Evolutionary conservation across 2,329 filamentous ascomycete genomes (phyloP).

Genomic region (Aspergillus oerlinghausenensis): DNA sequence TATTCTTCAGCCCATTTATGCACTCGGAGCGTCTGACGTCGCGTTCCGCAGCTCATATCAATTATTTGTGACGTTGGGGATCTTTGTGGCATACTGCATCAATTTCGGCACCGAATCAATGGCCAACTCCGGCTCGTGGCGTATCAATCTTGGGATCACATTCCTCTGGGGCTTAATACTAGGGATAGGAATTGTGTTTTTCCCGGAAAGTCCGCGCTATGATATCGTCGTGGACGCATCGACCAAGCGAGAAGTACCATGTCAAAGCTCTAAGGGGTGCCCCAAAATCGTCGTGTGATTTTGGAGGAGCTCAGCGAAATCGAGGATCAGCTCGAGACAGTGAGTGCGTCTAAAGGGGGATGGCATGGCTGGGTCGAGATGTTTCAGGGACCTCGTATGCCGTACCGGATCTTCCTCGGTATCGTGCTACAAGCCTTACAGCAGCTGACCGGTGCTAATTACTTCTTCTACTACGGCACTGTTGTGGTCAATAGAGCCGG

Average conservation of each 20-base stretch:
- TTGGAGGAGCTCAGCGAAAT: constrained; percentile 54
- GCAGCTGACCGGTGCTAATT: constrained; percentile 43
- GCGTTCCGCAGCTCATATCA: constrained; percentile 37
- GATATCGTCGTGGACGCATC: constrained; percentile 51
- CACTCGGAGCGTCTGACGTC: too few species aligned
- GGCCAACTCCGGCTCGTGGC: constrained; percentile 40
- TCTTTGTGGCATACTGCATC: constrained; percentile 44
- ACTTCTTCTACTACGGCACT: constrained; percentile 51
- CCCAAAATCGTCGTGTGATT: constrained; percentile 46
- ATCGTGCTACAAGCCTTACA: constrained; percentile 41
- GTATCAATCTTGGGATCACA: constrained; percentile 52
- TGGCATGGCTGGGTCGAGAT: constrained; percentile 30
- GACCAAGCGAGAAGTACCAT: constrained; percentile 50
- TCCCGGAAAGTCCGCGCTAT: constrained; percentile 55
- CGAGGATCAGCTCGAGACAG: constrained; percentile 51
- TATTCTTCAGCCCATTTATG: constrained; percentile 26
- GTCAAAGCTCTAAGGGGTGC: constrained; percentile 50
- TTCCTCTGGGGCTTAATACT: constrained; percentile 55
- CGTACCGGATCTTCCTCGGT: constrained; percentile 38
- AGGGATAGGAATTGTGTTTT: constrained; percentile 49
- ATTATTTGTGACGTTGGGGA: constrained; percentile 44
- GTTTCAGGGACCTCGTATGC: constrained; percentile 41
- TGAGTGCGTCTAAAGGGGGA: constrained; percentile 29
- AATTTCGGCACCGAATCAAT: constrained; percentile 41
- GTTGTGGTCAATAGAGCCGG: constrained; percentile 57